phyloP scores from a whole-genome alignment of 441 rosid genomes.

The Erysimum cheiri region DNA sequence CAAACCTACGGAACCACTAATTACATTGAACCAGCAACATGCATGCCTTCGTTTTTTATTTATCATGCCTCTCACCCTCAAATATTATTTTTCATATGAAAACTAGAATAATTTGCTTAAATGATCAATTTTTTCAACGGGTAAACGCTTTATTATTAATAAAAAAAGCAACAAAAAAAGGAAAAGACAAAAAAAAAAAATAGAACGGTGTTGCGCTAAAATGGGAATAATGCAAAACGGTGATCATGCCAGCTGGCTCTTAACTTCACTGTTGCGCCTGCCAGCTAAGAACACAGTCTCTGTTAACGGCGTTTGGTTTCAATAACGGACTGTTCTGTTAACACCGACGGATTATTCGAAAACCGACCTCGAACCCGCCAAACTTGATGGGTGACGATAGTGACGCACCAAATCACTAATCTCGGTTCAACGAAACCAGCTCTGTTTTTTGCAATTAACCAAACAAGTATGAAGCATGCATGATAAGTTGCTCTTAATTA shows the following conservation, averaged over 20 bases:
- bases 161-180: not conserved
- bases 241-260: slow-evolving; percentile 38
- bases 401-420: slow-evolving; percentile 25
- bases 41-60: slow-evolving; percentile 7
- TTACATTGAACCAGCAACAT: slow-evolving; percentile 18
- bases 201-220: slow-evolving; percentile 12
- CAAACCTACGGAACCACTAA: slow-evolving; percentile 30
- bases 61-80: slow-evolving; percentile 5
- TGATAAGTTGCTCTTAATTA: not conserved
- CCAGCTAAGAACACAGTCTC: slow-evolving; percentile 39
- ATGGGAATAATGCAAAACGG: slow-evolving; percentile 4
- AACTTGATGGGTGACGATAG: slow-evolving; percentile 26
- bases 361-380: slow-evolving; percentile 36
- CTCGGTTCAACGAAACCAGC: slow-evolving; percentile 27
- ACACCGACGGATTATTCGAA: slow-evolving; percentile 35
- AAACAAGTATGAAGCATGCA: slow-evolving; percentile 13
- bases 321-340: slow-evolving; percentile 34
- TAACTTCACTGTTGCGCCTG: slow-evolving; percentile 5
- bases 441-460: not conserved
- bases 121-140: not conserved
- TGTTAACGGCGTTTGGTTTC: slow-evolving; percentile 30
- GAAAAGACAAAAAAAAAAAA: not conserved
- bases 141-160: not conserved
- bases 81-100: not conserved
- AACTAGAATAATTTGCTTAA: not conserved